Evolutionary conservation across 495 filamentous ascomycete genomes (phyloP).

Genomic region (Aspergillus taichungensis): DNA sequence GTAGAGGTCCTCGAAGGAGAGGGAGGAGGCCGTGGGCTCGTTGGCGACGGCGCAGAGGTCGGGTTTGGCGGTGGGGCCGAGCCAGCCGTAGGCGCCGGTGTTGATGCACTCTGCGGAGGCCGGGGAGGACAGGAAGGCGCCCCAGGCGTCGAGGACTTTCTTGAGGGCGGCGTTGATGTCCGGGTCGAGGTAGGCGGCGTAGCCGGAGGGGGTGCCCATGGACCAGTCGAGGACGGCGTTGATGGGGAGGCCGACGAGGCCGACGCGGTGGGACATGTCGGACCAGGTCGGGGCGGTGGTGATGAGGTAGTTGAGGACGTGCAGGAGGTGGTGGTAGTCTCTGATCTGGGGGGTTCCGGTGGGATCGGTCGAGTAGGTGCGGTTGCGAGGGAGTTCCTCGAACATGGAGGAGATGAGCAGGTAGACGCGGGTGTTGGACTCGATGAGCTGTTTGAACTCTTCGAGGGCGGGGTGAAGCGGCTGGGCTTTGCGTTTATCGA

Average conservation of each 20-base stretch:
- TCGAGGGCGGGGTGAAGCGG: slow-evolving; percentile 27
- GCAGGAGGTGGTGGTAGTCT: slow-evolving; percentile 56
- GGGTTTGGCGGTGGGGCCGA: slow-evolving; percentile 33
- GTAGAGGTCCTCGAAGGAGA: slow-evolving; percentile 12
- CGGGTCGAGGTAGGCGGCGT: slow-evolving; percentile 55
- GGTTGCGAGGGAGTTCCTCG: slow-evolving; percentile 49
- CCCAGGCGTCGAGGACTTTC: slow-evolving; percentile 62
- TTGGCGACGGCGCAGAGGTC: slow-evolving; percentile 27
- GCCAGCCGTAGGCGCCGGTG: slow-evolving; percentile 48
- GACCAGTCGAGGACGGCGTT: slow-evolving; percentile 64
- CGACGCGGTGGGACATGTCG: slow-evolving; percentile 39
- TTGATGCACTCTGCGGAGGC: slow-evolving; percentile 51
- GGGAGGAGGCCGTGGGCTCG: neutral
- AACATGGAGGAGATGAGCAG: slow-evolving; percentile 49
- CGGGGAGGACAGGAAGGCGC: slow-evolving; percentile 46
- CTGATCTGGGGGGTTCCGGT: slow-evolving; percentile 52
- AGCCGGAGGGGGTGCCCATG: slow-evolving; percentile 60
- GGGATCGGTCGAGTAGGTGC: slow-evolving; percentile 50
- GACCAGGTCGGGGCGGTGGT: slow-evolving; percentile 54
- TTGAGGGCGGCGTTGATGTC: slow-evolving; percentile 62
- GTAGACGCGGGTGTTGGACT: slow-evolving; percentile 31
- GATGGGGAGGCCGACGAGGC: slow-evolving; percentile 60
- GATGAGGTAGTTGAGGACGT: slow-evolving; percentile 55
- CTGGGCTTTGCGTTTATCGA: slow-evolving; percentile 14
- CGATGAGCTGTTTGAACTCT: slow-evolving; percentile 40